Evolutionary conservation across 2,329 filamentous ascomycete genomes (phyloP).

Genomic region (Talaromyces sp.): DNA sequence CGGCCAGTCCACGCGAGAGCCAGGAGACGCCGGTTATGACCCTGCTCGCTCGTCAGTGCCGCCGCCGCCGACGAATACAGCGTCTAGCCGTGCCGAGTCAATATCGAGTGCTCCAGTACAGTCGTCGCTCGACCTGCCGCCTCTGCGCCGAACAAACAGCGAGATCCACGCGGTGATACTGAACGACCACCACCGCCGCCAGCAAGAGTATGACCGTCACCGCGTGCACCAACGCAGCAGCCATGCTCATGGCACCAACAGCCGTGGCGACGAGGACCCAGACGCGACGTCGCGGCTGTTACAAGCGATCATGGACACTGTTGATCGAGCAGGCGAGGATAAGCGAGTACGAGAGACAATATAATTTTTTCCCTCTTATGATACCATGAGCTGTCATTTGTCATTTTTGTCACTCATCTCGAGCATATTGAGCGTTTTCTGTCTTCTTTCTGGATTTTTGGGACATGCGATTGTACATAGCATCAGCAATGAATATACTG

Average conservation of each 20-base stretch:
- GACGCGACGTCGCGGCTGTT: conserved; percentile 35
- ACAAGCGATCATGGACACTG: conserved; percentile 38
- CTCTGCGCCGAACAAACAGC: conserved; percentile 32
- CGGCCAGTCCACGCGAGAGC: not conserved
- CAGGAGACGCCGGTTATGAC: not conserved
- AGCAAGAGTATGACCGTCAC: conserved; percentile 13
- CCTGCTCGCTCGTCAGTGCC: not conserved
- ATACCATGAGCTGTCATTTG: not conserved
- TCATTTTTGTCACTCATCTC: not conserved
- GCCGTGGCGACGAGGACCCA: conserved; percentile 11
- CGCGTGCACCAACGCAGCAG: not conserved
- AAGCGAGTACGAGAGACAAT: not conserved
- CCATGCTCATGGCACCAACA: not conserved
- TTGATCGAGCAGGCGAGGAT: conserved; percentile 15
- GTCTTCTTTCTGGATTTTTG: not conserved
- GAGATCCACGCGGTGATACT: conserved; percentile 24
- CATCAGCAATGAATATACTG: not conserved
- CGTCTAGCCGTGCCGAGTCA: conserved; percentile 10
- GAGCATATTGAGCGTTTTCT: not conserved
- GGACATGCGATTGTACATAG: not conserved
- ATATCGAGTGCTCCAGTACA: conserved; percentile 18
- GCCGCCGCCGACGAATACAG: not conserved
- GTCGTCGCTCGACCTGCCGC: conserved; percentile 12
- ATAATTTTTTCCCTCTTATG: not conserved
- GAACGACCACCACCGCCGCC: conserved; percentile 15